Conservation (phyloP, 148 eudicot genomes). For the Talinum fruticosum region DNA sequence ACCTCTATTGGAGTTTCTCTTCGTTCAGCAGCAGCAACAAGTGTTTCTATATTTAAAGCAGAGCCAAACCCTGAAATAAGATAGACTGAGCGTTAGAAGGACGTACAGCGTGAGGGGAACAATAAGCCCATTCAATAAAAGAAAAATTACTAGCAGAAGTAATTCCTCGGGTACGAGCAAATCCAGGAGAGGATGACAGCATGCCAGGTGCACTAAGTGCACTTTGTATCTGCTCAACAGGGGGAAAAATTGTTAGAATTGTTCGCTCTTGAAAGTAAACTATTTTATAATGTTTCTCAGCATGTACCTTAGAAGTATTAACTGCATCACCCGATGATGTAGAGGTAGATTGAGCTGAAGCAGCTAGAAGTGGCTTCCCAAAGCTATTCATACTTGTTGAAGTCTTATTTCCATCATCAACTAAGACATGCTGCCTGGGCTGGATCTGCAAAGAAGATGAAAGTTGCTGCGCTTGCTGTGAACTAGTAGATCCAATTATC, state of each 20-base stretch:
- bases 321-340: conserved; percentile 40
- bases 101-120: conserved; percentile 8
- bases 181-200: conserved; percentile 57
- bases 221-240: conserved; percentile 43
- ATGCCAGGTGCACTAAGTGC: conserved; percentile 43
- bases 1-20: conserved; percentile 93
- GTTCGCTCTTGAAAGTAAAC: background rate
- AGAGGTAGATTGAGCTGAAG: conserved; percentile 41
- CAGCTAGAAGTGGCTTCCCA: conserved; percentile 46
- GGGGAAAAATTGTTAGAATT: background rate
- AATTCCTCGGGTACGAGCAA: conserved; percentile 58
- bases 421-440: conserved; percentile 35
- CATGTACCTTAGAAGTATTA: conserved; percentile 50
- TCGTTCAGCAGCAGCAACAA: conserved; percentile 95
- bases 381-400: conserved; percentile 41
- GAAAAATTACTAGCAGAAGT: conserved; percentile 58
- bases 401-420: conserved; percentile 58
- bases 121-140: conserved; percentile 4
- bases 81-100: background rate
- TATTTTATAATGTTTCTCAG: background rate
- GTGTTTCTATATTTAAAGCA: conserved; percentile 89
- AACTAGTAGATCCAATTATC: conserved; percentile 43
- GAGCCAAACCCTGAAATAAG: conserved; percentile 82
- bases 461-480: conserved; percentile 42
- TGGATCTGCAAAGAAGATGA: conserved; percentile 56